Base-by-base conservation (phyloP, 352 stramenopile genomes). In the Pythium apleroticum region DNA sequence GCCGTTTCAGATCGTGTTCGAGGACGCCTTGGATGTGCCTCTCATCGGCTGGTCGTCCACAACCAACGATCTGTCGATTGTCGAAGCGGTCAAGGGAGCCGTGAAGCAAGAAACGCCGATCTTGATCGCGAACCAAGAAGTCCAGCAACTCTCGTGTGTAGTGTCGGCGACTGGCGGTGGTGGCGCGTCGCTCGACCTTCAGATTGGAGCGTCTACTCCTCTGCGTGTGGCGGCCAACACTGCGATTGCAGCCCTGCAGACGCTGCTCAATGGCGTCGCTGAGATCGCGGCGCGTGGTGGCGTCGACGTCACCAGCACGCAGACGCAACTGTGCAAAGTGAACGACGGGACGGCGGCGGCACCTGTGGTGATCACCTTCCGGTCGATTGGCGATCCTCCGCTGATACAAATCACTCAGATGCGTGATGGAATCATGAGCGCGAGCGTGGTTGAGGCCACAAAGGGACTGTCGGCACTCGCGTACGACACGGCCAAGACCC, bases 381-480 rank as follows among this genome's bases (percentile, higher is more conserved):
- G 53, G 19, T 55, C 52, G 0, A 74, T 95, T 48, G 82, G 69
- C 1, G 77, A 91, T 27, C 75, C 77, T 11, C 58, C 56, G 19
- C 53, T 79, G 10, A 15, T 93, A 3, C 24, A 28, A 8, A 56
- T 89, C 20, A 64, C 73, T 2, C 72, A 82, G 48, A 54, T 22
- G 1, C 80, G 86, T 11, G 74, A 84, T 20, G 86, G 82, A 0
- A 86, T 91, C 39, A 46, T 84, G 14, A 48, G 77, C n/a, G 75
- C 75, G 2, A 61, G 58, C 12, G 33, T 91, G 15, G 60, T 56
- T 0, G 88, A 97, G 45, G 55, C 69, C 1, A 83, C 75, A 1
- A 95, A 91, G 63, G 88, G 88, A 0, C 31, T 98, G 7, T 66
- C 88, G 28, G 68, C 71, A 2, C 80, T 98, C 9, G 66, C 77